These are phyloP conservation scores for Blastocystis sp. DNA, from an alignment of 352 stramenopile genomes.

Conservation along the genomic window DNA sequence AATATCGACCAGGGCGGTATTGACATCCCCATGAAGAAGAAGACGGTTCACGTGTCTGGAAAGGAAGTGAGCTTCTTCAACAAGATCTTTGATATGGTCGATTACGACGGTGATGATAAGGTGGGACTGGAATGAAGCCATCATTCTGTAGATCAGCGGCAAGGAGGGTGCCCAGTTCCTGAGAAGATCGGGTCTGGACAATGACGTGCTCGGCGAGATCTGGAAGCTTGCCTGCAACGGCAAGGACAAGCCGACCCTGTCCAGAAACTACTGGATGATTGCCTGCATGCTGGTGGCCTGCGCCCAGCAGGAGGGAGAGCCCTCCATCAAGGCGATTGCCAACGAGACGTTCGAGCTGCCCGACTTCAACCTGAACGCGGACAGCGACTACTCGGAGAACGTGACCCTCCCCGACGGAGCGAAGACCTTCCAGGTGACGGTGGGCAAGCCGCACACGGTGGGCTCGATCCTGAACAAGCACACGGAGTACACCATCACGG, in stretches of 20 bases:
- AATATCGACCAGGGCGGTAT: slow-evolving; percentile 67
- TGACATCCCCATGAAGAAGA: slow-evolving; percentile 68
- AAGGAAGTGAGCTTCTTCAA: slow-evolving; percentile 66
- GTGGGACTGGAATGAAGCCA: background rate
- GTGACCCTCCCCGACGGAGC: slow-evolving; percentile 47
- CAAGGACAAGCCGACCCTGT: slow-evolving; percentile 67
- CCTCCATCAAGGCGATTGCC: slow-evolving; percentile 64
- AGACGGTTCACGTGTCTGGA: slow-evolving; percentile 56
- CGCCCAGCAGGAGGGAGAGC: slow-evolving; percentile 65
- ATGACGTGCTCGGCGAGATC: slow-evolving; percentile 62
- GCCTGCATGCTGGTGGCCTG: slow-evolving; percentile 54
- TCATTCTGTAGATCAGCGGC: slow-evolving; percentile 53
- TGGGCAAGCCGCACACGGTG: slow-evolving; percentile 63
- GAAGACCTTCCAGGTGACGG: slow-evolving; percentile 25
- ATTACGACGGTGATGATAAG: slow-evolving; percentile 64
- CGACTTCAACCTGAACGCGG: slow-evolving; percentile 30
- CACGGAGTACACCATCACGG: slow-evolving; percentile 63
- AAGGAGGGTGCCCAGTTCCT: slow-evolving; percentile 66
- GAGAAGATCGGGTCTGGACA: slow-evolving; percentile 64
- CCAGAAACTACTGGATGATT: slow-evolving; percentile 65
- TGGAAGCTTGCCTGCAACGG: slow-evolving; percentile 68
- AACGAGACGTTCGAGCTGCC: slow-evolving; percentile 38
- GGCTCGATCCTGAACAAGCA: slow-evolving; percentile 63
- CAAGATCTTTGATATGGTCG: slow-evolving; percentile 66
- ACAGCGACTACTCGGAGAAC: slow-evolving; percentile 50